Conservation (phyloP, 805 yeast species). For the Kodamaea kakaduensis region DNA sequence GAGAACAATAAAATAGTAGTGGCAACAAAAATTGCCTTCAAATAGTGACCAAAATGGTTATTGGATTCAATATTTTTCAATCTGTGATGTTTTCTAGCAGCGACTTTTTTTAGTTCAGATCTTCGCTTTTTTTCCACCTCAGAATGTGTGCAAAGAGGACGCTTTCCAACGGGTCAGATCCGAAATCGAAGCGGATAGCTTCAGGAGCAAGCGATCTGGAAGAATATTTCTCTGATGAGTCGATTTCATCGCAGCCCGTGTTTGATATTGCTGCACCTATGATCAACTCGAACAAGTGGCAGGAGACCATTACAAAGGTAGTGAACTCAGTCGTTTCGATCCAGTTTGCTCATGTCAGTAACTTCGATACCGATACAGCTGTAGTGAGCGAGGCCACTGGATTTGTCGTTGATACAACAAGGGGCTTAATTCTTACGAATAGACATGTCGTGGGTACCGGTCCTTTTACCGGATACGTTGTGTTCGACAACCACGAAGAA, state of each 20-base stretch:
- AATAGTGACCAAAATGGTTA: too few relatives aligned
- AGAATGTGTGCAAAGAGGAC: conserved; percentile 9
- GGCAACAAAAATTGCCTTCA: too few relatives aligned
- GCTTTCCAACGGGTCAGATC: conserved; percentile 11
- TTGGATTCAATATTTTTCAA: too few relatives aligned
- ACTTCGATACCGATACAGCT: conserved; percentile 82
- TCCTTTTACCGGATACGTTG: conserved; percentile 87
- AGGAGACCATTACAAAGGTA: conserved; percentile 71
- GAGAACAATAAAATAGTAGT: too few relatives aligned
- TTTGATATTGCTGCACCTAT: conserved; percentile 15
- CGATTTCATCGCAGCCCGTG: conserved; percentile 10
- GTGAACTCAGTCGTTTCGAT: conserved; percentile 85
- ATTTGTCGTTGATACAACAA: conserved; percentile 78
- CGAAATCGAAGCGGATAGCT: conserved; percentile 6
- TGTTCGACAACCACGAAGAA: conserved; percentile 93
- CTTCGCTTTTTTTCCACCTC: not conserved
- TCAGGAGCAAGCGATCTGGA: conserved; percentile 8
- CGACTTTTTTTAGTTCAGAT: not conserved
- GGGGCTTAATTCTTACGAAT: conserved; percentile 85
- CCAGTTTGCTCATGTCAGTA: conserved; percentile 81
- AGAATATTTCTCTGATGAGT: conserved; percentile 7
- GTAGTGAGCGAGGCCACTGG: conserved; percentile 91
- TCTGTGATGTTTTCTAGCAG: not conserved
- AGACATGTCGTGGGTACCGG: conserved; percentile 96
- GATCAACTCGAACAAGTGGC: conserved; percentile 50